Conservation (phyloP, 139 green algal species). For the Closterium sp. region DNA sequence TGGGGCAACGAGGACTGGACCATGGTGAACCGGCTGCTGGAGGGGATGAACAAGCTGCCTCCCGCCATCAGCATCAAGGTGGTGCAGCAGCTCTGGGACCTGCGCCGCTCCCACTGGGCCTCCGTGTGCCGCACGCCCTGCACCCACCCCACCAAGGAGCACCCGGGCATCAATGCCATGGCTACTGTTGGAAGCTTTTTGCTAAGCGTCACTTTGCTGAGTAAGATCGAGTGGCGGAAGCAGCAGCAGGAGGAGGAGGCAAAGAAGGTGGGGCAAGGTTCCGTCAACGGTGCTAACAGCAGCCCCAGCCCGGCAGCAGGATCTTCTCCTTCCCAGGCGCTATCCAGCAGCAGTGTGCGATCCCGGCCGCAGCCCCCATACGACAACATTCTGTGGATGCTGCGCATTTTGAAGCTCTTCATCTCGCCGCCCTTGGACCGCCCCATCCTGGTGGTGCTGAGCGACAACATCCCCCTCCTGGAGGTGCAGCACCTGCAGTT, state of each 20-base stretch:
- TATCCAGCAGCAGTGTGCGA: not conserved
- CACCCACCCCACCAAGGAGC: not conserved
- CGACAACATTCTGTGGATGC: not conserved
- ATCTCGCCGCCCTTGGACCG: not conserved
- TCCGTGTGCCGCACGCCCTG: not conserved
- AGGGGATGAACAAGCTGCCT: not conserved
- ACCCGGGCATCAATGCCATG: not conserved
- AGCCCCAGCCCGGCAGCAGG: not conserved
- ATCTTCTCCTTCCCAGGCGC: not conserved
- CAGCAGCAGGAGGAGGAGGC: not conserved
- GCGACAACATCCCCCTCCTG: not conserved
- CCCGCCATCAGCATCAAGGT: not conserved
- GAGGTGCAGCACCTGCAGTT: not conserved
- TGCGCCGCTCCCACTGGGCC: not conserved
- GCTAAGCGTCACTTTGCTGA: not conserved
- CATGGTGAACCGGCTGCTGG: not conserved
- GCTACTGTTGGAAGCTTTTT: not conserved
- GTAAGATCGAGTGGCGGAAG: not conserved
- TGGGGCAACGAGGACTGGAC: not conserved
- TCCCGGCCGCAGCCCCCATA: not conserved
- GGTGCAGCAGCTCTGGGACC: not conserved
- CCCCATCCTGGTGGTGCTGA: not conserved
- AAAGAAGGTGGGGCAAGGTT: not conserved
- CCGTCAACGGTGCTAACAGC: not conserved
- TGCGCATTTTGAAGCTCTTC: not conserved